phyloP scores from a whole-genome alignment of 2,329 filamentous ascomycete genomes.

The Colletotrichum camelliae region DNA sequence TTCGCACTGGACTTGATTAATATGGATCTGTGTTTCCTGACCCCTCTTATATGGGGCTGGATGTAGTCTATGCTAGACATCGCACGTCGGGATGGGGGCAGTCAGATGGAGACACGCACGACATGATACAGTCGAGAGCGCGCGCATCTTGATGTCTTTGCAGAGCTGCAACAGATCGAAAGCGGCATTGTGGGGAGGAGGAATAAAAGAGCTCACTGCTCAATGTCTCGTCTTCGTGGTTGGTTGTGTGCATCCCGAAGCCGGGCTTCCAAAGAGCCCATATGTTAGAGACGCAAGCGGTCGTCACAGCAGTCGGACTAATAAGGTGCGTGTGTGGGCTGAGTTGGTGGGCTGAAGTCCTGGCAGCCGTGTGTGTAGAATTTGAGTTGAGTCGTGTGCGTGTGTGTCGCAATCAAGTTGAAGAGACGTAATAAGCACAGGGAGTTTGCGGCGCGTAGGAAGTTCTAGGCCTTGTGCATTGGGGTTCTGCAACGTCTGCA shows the following conservation, averaged over 20 bases:
- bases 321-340: background rate
- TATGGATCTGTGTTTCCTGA: conserved; percentile 3
- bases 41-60: conserved; percentile 11
- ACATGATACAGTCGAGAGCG: conserved; percentile 3
- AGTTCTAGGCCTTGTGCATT: background rate
- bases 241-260: background rate
- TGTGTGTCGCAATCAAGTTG: background rate
- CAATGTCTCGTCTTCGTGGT: background rate
- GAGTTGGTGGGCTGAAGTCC: background rate
- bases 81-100: background rate
- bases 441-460: background rate
- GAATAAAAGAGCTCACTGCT: background rate
- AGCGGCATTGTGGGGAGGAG: background rate
- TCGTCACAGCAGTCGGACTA: background rate
- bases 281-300: background rate
- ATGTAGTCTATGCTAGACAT: conserved; percentile 7
- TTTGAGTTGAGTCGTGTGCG: background rate
- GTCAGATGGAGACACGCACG: conserved; percentile 13
- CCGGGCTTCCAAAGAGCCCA: background rate
- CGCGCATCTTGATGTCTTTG: background rate
- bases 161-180: background rate
- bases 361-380: background rate
- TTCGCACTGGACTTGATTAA: background rate
- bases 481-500: background rate
- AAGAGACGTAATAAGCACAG: background rate